Percentiles rank a stretch among this genome's conserved stretches.
Conservation (phyloP, 192 early-diverging fungal species). For the Spizellomyces punctatus region DNA sequence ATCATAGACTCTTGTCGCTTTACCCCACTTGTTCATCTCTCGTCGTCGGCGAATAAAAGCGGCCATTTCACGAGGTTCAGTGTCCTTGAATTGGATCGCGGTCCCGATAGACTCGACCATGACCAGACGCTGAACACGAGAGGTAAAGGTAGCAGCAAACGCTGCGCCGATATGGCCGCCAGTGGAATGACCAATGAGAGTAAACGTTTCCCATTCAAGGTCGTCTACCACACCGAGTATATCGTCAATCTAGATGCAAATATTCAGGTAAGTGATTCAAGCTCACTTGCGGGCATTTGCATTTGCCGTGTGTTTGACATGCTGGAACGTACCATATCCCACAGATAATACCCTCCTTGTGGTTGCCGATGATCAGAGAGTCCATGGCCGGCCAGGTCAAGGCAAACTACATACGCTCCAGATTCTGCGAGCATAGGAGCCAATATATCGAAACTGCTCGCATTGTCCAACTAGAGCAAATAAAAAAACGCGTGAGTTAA, state of each 20-base stretch:
- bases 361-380: constrained; percentile 16
- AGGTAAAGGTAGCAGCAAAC: constrained; percentile 39
- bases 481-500: too few relatives aligned
- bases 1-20: constrained; percentile 23
- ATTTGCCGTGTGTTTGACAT: not conserved
- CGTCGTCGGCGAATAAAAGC: constrained; percentile 16
- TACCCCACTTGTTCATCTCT: not conserved
- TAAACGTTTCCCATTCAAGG: constrained; percentile 22
- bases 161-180: constrained; percentile 38
- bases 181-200: constrained; percentile 41
- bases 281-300: not conserved
- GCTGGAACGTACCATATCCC: constrained; percentile 32
- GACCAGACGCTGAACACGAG: constrained; percentile 29
- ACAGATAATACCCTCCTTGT: constrained; percentile 34
- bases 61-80: constrained; percentile 22
- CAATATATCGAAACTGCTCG: constrained; percentile 23
- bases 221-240: constrained; percentile 27
- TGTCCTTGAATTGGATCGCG: constrained; percentile 29
- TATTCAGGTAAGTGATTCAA: constrained; percentile 1
- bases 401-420: constrained; percentile 20
- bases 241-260: constrained; percentile 30
- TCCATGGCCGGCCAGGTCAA: constrained; percentile 47
- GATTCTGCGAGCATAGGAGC: constrained; percentile 14
- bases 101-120: constrained; percentile 46
- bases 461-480: constrained; percentile 32